phyloP scores from a whole-genome alignment of 2,329 filamentous ascomycete species.

The Fusarium decemcellulare region DNA sequence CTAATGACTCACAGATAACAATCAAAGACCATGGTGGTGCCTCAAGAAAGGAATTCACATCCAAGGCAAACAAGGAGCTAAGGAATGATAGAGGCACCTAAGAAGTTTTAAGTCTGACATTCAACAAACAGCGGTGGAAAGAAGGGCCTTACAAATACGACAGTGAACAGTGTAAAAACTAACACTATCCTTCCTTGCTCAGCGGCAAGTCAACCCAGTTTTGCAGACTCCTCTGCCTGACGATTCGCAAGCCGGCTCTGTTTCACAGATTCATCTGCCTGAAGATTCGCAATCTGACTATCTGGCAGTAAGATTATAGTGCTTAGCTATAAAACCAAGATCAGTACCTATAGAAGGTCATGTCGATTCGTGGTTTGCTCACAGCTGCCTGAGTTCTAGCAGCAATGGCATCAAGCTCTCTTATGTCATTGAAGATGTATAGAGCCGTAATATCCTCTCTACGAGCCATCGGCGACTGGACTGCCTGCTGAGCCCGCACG shows the following conservation, averaged over 20 bases:
- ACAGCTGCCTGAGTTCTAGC: neutral
- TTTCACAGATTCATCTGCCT: neutral
- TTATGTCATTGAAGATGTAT: accelerated
- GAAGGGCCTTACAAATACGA: conserved; percentile 3
- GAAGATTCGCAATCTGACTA: neutral
- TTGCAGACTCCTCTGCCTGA: neutral
- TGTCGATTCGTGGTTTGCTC: no score
- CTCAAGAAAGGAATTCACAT: accelerated
- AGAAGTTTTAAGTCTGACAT: accelerated
- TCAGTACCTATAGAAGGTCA: no score
- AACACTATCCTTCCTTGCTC: neutral
- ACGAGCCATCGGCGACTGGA: neutral
- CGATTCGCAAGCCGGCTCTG: neutral
- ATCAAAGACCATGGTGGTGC: neutral
- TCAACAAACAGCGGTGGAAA: no score
- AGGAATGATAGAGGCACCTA: neutral
- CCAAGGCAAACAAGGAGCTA: neutral
- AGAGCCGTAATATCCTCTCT: accelerated
- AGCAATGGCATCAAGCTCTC: neutral
- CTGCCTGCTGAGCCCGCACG: neutral
- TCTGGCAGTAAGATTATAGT: neutral
- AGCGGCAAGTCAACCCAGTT: neutral
- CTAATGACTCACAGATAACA: neutral
- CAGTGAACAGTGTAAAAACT: neutral
- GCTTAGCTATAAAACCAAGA: neutral